phyloP scores from a whole-genome alignment of 345 rosid species.

The Durio zibethinus region DNA sequence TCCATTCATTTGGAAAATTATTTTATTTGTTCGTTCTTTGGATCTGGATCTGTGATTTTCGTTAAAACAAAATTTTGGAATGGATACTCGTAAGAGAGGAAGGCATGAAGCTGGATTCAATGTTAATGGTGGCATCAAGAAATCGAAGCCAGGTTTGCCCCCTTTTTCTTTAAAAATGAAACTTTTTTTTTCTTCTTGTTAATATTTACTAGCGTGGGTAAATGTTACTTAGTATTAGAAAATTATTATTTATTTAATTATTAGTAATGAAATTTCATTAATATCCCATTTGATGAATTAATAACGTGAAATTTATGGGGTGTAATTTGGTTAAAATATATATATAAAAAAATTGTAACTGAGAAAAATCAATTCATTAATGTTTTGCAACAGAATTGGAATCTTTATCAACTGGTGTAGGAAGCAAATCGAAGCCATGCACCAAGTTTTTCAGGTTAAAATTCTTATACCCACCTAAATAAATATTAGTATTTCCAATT shows the following conservation, averaged over 20 bases:
- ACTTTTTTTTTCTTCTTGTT: not conserved
- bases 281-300: not conserved
- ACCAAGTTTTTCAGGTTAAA: slow-evolving; percentile 99
- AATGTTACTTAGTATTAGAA: not conserved
- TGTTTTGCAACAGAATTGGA: slow-evolving; percentile 88
- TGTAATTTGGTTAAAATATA: not conserved
- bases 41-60: slow-evolving; percentile 35
- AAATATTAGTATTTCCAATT: slow-evolving; percentile 20
- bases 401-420: slow-evolving; percentile 74
- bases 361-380: slow-evolving; percentile 56
- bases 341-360: slow-evolving; percentile 26
- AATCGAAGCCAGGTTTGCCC: slow-evolving; percentile 46
- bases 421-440: slow-evolving; percentile 99
- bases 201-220: not conserved
- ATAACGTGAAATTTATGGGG: not conserved
- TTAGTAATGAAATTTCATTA: not conserved
- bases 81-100: slow-evolving; percentile 77
- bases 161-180: not conserved
- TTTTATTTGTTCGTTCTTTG: not conserved
- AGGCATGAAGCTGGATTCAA: slow-evolving; percentile 48
- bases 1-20: not conserved
- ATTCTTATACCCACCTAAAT: slow-evolving; percentile 54
- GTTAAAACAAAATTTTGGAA: slow-evolving; percentile 1
- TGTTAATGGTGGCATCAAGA: slow-evolving; percentile 73
- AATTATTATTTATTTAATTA: not conserved